phyloP scores from a whole-genome alignment of 2,329 filamentous ascomycete genomes.

The Talaromyces islandicus region DNA sequence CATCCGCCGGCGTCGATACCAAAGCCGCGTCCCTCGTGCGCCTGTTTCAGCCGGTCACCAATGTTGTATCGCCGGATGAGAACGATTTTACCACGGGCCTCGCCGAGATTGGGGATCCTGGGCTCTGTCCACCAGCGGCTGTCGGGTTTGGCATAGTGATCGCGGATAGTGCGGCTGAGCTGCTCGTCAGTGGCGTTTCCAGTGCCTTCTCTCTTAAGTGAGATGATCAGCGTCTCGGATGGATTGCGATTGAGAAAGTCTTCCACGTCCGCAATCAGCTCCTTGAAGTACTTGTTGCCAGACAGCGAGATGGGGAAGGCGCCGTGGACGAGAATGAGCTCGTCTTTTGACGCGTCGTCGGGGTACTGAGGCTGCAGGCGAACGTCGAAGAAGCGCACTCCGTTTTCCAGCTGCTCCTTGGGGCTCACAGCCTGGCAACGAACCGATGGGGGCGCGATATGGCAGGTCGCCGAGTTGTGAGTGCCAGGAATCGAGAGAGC shows the following conservation, averaged over 20 bases:
- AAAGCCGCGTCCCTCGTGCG: conserved; percentile 47
- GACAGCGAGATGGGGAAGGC: conserved; percentile 83
- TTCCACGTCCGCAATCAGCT: conserved; percentile 65
- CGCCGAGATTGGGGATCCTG: conserved; percentile 69
- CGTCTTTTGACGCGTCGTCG: conserved; percentile 54
- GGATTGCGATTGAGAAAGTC: conserved; percentile 72
- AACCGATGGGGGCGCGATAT: conserved; percentile 82
- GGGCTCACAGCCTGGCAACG: conserved; percentile 82
- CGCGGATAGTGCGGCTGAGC: conserved; percentile 65
- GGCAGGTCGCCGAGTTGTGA: conserved; percentile 84
- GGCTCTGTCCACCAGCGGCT: conserved; percentile 74
- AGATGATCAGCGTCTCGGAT: conserved; percentile 76
- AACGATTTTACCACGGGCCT: conserved; percentile 75
- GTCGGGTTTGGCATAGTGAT: conserved; percentile 58
- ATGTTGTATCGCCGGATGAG: conserved; percentile 75
- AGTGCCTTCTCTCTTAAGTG: conserved; percentile 83
- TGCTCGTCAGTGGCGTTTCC: conserved; percentile 75
- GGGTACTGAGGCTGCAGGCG: conserved; percentile 64
- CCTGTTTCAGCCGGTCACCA: conserved; percentile 41
- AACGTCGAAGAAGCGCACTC: conserved; percentile 90
- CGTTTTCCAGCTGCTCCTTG: conserved; percentile 74
- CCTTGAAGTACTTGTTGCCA: conserved; percentile 70
- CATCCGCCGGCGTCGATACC: conserved; percentile 60
- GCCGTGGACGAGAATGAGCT: conserved; percentile 78
- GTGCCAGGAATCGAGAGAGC: conserved; percentile 88